phyloP scores from a whole-genome alignment of 1,284 basidiomycete genomes.

The Meripilus lineatus region DNA sequence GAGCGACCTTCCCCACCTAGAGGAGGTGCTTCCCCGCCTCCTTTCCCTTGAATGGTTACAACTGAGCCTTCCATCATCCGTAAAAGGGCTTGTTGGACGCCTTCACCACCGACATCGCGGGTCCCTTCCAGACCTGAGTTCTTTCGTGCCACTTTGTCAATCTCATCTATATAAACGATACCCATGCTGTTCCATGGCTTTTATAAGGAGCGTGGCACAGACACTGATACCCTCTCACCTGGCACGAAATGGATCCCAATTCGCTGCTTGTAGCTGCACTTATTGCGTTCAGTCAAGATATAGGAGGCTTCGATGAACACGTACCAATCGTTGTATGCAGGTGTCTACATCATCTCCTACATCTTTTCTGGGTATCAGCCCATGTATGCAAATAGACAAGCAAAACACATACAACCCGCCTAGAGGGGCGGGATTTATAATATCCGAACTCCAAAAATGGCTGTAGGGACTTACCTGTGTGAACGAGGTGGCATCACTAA shows the following conservation, averaged over 20 bases:
- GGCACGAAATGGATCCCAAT: constrained; percentile 81
- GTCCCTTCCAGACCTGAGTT: constrained; percentile 66
- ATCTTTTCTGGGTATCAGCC: constrained; percentile 42
- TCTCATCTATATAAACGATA: constrained; percentile 95
- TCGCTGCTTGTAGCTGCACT: constrained; percentile 73
- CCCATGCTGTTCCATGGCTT: constrained; percentile 70
- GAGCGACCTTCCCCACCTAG: constrained; percentile 39
- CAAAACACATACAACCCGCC: constrained; percentile 68
- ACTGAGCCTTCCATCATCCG: constrained; percentile 91
- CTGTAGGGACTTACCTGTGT: constrained; percentile 52
- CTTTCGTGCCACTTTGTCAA: constrained; percentile 88
- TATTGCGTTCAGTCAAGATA: constrained; percentile 5
- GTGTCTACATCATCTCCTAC: constrained; percentile 95
- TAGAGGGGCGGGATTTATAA: constrained; percentile 23
- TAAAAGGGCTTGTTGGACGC: constrained; percentile 90
- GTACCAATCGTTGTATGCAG: constrained; percentile 77
- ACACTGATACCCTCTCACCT: constrained; percentile 43
- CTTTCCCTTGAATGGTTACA: constrained; percentile 77
- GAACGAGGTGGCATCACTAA: constrained; percentile 81
- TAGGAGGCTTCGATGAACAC: constrained; percentile 11
- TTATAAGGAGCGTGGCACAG: too few relatives aligned
- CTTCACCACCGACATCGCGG: constrained; percentile 93
- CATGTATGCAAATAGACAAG: constrained; percentile 1
- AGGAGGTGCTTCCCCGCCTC: constrained; percentile 42
- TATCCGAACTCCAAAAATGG: constrained; percentile 8